These are phyloP conservation scores for Umbelopsis sp. DNA, from an alignment of 192 early-diverging fungal genomes.

Conservation along the genomic window DNA sequence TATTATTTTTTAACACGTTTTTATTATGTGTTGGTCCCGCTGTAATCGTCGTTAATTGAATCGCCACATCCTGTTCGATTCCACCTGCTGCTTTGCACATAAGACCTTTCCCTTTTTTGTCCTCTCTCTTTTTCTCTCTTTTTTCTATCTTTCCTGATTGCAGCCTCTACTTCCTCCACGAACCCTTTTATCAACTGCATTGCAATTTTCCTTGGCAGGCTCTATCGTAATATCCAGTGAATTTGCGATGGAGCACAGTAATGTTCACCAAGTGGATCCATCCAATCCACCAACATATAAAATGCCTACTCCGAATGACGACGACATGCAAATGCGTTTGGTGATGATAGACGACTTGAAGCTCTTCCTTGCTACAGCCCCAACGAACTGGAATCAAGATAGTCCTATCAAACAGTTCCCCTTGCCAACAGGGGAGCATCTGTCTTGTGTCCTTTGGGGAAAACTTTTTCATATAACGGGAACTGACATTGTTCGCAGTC, in stretches of 20 bases:
- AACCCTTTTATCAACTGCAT: background rate
- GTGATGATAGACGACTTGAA: constrained; percentile 51
- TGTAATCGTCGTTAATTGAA: background rate
- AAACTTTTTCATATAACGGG: constrained; percentile 93
- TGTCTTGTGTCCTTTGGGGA: constrained; percentile 95
- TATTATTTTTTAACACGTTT: constrained; percentile 6
- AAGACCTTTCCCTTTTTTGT: background rate
- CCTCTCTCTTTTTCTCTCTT: background rate
- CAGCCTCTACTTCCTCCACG: background rate
- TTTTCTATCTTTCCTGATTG: background rate
- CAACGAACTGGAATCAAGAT: constrained; percentile 62
- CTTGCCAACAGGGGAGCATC: constrained; percentile 82
- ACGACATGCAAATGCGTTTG: constrained; percentile 24
- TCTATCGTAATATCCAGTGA: background rate
- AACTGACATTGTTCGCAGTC: constrained; percentile 91
- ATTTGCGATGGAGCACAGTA: background rate
- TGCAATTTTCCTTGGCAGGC: background rate
- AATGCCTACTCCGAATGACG: constrained; percentile 28
- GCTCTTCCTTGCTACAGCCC: constrained; percentile 69
- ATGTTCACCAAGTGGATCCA: background rate
- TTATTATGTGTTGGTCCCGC: constrained; percentile 9
- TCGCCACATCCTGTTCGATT: background rate
- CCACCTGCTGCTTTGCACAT: background rate
- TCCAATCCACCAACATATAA: constrained; percentile 14
- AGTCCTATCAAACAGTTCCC: constrained; percentile 59